Percentiles rank a stretch among this genome's conserved stretches.
These are phyloP conservation scores for Carex parvula DNA, from an alignment of 176 grass and related monocot species.

Conservation along the genomic window DNA sequence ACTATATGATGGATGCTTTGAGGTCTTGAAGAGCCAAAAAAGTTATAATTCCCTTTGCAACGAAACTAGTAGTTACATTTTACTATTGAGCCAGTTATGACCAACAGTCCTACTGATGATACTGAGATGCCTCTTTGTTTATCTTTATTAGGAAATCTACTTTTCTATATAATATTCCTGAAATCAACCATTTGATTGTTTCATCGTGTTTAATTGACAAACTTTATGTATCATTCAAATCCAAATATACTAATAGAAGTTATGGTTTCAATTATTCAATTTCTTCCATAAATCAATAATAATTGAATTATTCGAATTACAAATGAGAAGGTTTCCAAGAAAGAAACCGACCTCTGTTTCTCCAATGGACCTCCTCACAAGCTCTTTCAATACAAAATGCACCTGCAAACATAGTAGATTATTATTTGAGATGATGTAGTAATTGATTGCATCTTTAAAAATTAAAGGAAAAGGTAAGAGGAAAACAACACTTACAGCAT, in stretches of 20 bases:
- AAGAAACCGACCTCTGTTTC: slow-evolving; percentile 68
- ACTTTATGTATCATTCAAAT: not conserved
- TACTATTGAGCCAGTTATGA: not conserved
- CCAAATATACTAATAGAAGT: not conserved
- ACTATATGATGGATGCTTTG: not conserved
- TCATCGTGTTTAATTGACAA: too few species aligned
- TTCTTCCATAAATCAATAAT: not conserved
- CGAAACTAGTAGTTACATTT: not conserved
- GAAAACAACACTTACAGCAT: slow-evolving; percentile 63
- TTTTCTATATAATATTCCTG: not conserved
- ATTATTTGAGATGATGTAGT: slow-evolving; percentile 15
- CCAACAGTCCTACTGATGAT: not conserved
- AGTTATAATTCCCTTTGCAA: not conserved
- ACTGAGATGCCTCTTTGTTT: not conserved
- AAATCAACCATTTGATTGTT: not conserved
- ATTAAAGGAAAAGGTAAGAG: slow-evolving; percentile 9
- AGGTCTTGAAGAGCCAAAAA: not conserved
- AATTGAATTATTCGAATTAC: not conserved
- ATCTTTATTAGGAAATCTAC: not conserved
- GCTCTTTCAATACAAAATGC: slow-evolving; percentile 95
- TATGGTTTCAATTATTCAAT: not conserved
- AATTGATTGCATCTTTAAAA: not conserved
- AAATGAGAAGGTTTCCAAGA: slow-evolving; percentile 15
- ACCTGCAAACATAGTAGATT: slow-evolving; percentile 53
- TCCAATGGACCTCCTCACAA: slow-evolving; percentile 82